Percentiles rank a stretch among this genome's conserved stretches.
Conservation (phyloP, 2,329 filamentous ascomycete species). For the Venturia aucupariae region DNA sequence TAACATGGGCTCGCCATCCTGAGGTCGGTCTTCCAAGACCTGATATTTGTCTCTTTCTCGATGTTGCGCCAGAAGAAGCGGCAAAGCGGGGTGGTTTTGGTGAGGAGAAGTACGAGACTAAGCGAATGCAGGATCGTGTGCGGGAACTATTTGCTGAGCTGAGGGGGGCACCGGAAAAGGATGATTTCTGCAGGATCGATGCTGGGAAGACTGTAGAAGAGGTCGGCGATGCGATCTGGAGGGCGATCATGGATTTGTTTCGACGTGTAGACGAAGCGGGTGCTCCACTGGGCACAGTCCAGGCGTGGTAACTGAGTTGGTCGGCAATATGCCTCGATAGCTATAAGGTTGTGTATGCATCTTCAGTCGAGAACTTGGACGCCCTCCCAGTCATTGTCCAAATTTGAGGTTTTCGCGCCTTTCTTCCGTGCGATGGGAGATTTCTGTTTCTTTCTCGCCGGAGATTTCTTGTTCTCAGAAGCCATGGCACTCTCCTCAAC, state of each 20-base stretch:
- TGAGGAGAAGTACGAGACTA: constrained; percentile 78
- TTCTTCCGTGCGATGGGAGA: constrained; percentile 5
- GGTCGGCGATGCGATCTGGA: constrained; percentile 34
- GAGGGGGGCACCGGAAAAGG: constrained; percentile 37
- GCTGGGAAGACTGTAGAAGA: constrained; percentile 43
- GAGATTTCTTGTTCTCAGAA: background rate
- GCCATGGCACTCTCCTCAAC: background rate
- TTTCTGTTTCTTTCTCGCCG: constrained; percentile 14
- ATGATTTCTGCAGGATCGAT: constrained; percentile 46
- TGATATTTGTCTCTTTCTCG: constrained; percentile 80
- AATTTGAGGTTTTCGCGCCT: constrained; percentile 35
- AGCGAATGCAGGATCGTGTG: constrained; percentile 72
- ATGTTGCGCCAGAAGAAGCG: constrained; percentile 65
- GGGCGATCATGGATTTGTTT: constrained; percentile 21
- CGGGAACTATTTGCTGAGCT: constrained; percentile 59
- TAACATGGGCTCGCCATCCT: constrained; percentile 74
- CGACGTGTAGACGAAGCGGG: constrained; percentile 20
- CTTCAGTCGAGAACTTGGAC: constrained; percentile 25
- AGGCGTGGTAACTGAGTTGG: background rate
- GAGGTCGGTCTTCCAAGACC: constrained; percentile 82
- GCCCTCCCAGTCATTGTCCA: constrained; percentile 48
- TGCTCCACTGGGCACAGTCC: background rate
- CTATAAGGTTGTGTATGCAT: background rate
- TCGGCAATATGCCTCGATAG: background rate
- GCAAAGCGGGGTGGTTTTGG: constrained; percentile 77